Evolutionary conservation across 192 early-diverging fungal genomes (phyloP).

Genomic region (Entrophospora sp.): DNA sequence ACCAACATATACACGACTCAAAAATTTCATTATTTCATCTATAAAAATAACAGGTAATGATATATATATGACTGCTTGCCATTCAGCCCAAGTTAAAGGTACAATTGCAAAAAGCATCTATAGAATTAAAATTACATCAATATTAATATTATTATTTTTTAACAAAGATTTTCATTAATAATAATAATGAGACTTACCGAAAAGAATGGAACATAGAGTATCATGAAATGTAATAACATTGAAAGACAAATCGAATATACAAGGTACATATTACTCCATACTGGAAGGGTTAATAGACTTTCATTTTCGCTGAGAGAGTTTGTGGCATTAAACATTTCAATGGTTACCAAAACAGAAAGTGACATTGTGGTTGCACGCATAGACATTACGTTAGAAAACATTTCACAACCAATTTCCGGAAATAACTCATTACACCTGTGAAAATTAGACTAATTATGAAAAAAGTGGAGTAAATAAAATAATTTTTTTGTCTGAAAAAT

Average conservation of each 20-base stretch:
- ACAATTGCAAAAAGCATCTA: conserved; percentile 80
- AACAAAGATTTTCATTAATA: conserved; percentile 2
- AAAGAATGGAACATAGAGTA: conserved; percentile 97
- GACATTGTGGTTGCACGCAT: conserved; percentile 91
- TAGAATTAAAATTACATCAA: neutral
- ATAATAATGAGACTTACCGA: conserved; percentile 38
- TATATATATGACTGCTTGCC: conserved; percentile 83
- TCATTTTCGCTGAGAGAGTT: conserved; percentile 96
- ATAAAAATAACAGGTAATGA: conserved; percentile 86
- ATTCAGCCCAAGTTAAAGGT: conserved; percentile 79
- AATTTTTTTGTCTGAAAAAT: too few relatives aligned
- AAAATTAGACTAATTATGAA: conserved; percentile 65
- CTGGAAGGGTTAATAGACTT: conserved; percentile 78
- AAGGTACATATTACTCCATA: conserved; percentile 88
- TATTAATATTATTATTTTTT: conserved; percentile 1
- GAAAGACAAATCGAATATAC: conserved; percentile 75
- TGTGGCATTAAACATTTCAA: conserved; percentile 99
- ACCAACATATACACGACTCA: conserved; percentile 43
- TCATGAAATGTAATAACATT: conserved; percentile 91
- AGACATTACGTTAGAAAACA: conserved; percentile 73
- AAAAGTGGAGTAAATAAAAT: too few relatives aligned
- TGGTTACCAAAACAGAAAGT: conserved; percentile 88
- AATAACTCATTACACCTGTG: conserved; percentile 81
- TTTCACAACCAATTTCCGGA: conserved; percentile 87
- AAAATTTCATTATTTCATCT: conserved; percentile 86